A percentile compares a stretch with the other conserved stretches of the same genome.
These are phyloP conservation scores for Yamadazyma jaroonii DNA, from an alignment of 1,139 yeast species.

Conservation along the genomic window DNA sequence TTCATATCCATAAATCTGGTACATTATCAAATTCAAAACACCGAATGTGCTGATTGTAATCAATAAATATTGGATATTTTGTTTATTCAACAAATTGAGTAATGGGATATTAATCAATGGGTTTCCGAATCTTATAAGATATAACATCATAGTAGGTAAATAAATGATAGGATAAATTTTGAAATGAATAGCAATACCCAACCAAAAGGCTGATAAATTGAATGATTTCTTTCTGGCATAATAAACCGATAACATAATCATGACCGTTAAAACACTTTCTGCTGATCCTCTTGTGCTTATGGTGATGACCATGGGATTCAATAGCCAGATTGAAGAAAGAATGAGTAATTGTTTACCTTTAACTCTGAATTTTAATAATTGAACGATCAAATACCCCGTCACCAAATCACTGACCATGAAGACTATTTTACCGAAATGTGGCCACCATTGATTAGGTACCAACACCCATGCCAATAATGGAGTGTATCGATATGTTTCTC, in stretches of 20 bases:
- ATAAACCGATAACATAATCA: slow-evolving; percentile 63
- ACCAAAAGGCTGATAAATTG: slow-evolving; percentile 56
- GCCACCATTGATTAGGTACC: slow-evolving; percentile 61
- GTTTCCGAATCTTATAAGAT: slow-evolving; percentile 18
- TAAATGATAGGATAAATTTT: slow-evolving; percentile 90
- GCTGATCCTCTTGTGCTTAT: slow-evolving; percentile 93
- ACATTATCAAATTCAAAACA: slow-evolving; percentile 57
- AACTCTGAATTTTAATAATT: slow-evolving; percentile 25
- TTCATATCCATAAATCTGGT: slow-evolving; percentile 64
- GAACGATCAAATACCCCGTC: slow-evolving; percentile 69
- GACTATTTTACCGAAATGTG: slow-evolving; percentile 74
- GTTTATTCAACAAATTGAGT: slow-evolving; percentile 37
- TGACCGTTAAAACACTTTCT: slow-evolving; percentile 81
- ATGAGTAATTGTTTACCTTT: slow-evolving; percentile 27
- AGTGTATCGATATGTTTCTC: slow-evolving; percentile 92
- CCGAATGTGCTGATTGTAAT: slow-evolving; percentile 43
- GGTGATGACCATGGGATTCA: slow-evolving; percentile 94
- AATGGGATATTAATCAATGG: slow-evolving; percentile 28
- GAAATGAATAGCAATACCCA: slow-evolving; percentile 84
- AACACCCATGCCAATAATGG: slow-evolving; percentile 85
- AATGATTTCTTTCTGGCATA: slow-evolving; percentile 29
- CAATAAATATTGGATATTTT: slow-evolving; percentile 45
- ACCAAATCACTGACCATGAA: slow-evolving; percentile 77
- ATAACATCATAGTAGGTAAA: slow-evolving; percentile 50
- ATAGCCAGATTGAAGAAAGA: slow-evolving; percentile 70